Conservation (phyloP, 495 filamentous ascomycete genomes). For the Talaromyces trachyspermus region DNA sequence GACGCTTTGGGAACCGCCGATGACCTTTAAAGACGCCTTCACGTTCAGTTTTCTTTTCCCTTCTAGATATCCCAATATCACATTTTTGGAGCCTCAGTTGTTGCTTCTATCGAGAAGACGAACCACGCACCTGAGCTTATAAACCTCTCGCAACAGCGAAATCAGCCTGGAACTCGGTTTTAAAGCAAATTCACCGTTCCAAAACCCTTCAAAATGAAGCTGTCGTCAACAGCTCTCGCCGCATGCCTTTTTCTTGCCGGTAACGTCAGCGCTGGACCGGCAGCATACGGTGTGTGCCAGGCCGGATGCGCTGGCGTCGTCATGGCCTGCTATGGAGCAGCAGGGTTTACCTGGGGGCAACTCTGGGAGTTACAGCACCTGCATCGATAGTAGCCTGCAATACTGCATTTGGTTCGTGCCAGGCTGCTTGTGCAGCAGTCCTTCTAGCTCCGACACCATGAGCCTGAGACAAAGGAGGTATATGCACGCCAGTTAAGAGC, state of each 20-base stretch:
- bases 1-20: background rate
- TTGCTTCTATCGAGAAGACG: too few species aligned
- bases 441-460: slow-evolving; percentile 23
- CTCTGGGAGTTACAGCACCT: slow-evolving; percentile 27
- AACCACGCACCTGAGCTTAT: too few species aligned
- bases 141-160: too few species aligned
- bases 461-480: too few species aligned
- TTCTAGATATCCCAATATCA: too few species aligned
- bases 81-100: too few species aligned
- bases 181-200: background rate
- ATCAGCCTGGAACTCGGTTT: background rate
- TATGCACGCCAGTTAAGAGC: too few species aligned
- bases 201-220: background rate
- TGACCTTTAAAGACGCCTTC: too few species aligned
- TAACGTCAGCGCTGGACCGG: slow-evolving; percentile 11
- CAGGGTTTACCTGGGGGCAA: slow-evolving; percentile 42
- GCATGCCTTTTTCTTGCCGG: background rate
- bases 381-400: slow-evolving; percentile 42
- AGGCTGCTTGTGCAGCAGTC: slow-evolving; percentile 35
- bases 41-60: too few species aligned
- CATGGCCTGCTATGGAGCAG: slow-evolving; percentile 46
- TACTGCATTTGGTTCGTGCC: slow-evolving; percentile 39
- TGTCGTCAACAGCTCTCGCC: background rate
- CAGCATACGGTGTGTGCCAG: slow-evolving; percentile 42
- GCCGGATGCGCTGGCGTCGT: slow-evolving; percentile 41